Evolutionary conservation across 352 stramenopile species (phyloP), one percentile per base, ranked within the genome.

Genomic region (Phytophthora foliorum): DNA sequence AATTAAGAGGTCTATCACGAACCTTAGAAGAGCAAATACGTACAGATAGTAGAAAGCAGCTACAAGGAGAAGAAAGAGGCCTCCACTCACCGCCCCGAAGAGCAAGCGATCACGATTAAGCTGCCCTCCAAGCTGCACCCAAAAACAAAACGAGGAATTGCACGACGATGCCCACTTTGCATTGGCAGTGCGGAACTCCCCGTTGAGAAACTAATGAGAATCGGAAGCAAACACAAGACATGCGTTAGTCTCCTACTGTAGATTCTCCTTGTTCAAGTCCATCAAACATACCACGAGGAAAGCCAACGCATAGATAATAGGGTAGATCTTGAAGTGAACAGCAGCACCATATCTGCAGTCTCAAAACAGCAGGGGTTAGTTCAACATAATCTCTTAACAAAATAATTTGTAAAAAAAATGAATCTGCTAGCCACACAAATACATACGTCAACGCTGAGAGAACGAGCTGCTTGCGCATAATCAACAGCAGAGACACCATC

Each of bases 321-420:
- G 98, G 70, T 99, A 99, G 16, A 99, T 96, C 76, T 99, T 99
- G 69, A 99, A 92, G 75, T 99, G 98, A 31, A 99, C 96, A 0
- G 96, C 97, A 34, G 98, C 85, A 4, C 97, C 97, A 78, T 99
- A 97, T 73, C 75, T 98, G 67, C 4, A 46, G 4, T 38, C 48
- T 21, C 38, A 29, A 31, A 16, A 46, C 13, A 27, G 42, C 34
- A 31, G 13, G 27, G 27, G 27, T 39, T 9, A 52, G 38, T 17
- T 22, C 8, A 52, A 31, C 3, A 17, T 42, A 25, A 63, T 5
- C 17, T 42, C 1, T n/a, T 42, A 19, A 4, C 29, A 34, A 34
- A 8, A 13, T 34, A 14, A 34, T 13, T 34, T 34, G 29, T 13
- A 8, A 45, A 45, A 45, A 45, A 16, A 16, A 17, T 39, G 41